phyloP scores from a whole-genome alignment of 192 early-diverging fungal species.

The Linnemannia zychae region DNA sequence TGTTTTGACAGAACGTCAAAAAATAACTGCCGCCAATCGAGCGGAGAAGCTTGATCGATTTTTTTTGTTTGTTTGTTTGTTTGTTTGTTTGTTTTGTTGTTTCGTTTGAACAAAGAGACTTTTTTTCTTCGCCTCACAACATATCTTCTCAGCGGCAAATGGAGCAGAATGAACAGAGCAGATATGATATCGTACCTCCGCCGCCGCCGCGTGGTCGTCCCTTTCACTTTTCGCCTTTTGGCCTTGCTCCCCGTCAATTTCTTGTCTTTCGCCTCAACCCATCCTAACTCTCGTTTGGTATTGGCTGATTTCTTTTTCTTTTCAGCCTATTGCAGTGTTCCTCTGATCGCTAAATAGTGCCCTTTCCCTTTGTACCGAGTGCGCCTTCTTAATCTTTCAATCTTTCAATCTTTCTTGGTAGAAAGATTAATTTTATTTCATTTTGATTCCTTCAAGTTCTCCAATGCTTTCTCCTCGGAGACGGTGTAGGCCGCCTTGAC shows the following conservation, averaged over 20 bases:
- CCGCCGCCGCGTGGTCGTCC: constrained; percentile 2
- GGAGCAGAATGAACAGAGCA: background rate
- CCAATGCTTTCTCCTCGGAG: too few relatives aligned
- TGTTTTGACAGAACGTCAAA: background rate
- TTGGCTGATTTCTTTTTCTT: background rate
- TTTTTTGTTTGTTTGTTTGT: too few relatives aligned
- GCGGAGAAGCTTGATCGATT: background rate
- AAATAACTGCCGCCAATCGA: background rate
- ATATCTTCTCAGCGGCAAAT: background rate
- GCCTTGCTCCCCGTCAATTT: background rate
- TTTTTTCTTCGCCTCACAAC: background rate
- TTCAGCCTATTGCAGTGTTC: background rate
- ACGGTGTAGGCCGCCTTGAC: too few relatives aligned
- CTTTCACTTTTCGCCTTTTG: constrained; percentile 1
- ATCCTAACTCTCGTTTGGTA: background rate
- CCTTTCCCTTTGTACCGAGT: too few relatives aligned
- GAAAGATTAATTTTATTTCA: too few relatives aligned
- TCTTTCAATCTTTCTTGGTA: too few relatives aligned
- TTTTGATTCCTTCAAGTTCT: too few relatives aligned
- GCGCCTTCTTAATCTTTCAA: too few relatives aligned
- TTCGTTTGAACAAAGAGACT: background rate
- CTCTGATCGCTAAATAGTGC: too few relatives aligned
- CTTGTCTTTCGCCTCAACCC: background rate
- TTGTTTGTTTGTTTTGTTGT: too few relatives aligned
- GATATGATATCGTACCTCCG: background rate